Conservation (phyloP, 345 rosid species). For the Carallia brachiata region DNA sequence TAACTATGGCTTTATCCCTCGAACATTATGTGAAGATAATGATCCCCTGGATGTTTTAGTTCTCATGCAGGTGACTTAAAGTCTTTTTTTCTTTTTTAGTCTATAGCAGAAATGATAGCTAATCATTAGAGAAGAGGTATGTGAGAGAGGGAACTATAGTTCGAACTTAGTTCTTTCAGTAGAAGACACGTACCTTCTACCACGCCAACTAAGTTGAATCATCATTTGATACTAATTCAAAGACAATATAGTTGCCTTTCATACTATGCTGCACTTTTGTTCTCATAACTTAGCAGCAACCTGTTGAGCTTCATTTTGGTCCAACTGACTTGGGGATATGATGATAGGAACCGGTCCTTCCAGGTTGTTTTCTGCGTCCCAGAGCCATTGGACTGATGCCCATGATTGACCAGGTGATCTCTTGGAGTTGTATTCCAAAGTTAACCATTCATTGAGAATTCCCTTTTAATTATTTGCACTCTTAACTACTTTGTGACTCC, state of each 20-base stretch:
- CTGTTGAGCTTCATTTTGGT: constrained; percentile 4
- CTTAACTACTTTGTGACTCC: not conserved
- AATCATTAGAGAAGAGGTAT: no score
- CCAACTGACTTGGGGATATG: constrained; percentile 1
- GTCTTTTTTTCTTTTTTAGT: no score
- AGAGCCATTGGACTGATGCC: constrained; percentile 98
- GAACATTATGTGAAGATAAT: constrained; percentile 93
- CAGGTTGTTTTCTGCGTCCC: constrained; percentile 93
- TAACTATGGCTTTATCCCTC: constrained; percentile 92
- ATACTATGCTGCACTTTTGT: not conserved
- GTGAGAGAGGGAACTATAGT: no score
- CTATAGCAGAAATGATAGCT: no score
- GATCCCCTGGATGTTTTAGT: constrained; percentile 93
- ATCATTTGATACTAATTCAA: not conserved
- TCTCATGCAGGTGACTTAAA: constrained; percentile 76
- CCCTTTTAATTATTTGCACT: not conserved
- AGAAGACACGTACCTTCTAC: no score
- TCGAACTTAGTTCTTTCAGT: no score
- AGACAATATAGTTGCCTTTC: not conserved
- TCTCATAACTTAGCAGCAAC: not conserved
- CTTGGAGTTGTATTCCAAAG: not conserved
- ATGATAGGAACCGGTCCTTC: constrained; percentile 88
- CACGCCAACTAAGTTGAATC: no score
- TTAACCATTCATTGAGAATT: not conserved
- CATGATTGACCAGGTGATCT: constrained; percentile 91